These are phyloP conservation scores for Jaminaea rosea DNA, from an alignment of 1,284 basidiomycete species.

Conservation along the genomic window DNA sequence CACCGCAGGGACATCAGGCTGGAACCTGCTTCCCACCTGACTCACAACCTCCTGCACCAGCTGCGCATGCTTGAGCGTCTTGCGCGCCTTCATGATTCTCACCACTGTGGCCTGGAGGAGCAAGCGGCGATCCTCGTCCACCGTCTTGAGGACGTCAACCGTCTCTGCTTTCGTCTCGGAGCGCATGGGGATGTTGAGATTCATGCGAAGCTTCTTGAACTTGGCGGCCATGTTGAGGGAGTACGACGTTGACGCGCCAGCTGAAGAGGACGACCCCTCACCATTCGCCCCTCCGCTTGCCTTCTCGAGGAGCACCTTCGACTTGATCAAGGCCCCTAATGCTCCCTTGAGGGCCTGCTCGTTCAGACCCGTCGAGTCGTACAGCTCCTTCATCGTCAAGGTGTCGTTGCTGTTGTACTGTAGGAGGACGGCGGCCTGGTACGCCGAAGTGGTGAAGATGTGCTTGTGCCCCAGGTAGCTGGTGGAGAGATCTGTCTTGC, in stretches of 20 bases:
- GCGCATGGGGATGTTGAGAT: constrained; percentile 87
- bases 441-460: constrained; percentile 87
- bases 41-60: constrained; percentile 89
- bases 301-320: constrained; percentile 81
- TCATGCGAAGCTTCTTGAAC: constrained; percentile 76
- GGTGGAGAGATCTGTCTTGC: constrained; percentile 87
- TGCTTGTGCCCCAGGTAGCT: constrained; percentile 90
- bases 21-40: constrained; percentile 78
- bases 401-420: constrained; percentile 85
- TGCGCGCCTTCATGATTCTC: constrained; percentile 90
- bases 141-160: constrained; percentile 81
- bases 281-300: background rate
- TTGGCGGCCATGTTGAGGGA: constrained; percentile 50
- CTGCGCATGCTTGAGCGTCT: constrained; percentile 91
- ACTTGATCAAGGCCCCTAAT: constrained; percentile 72
- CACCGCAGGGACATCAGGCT: constrained; percentile 82
- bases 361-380: constrained; percentile 70
- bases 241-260: constrained; percentile 1
- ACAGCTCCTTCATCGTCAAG: constrained; percentile 69
- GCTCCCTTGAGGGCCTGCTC: constrained; percentile 79
- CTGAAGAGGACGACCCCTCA: background rate
- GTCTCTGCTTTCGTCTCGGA: constrained; percentile 87
- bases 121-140: constrained; percentile 95
- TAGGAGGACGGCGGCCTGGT: constrained; percentile 86
- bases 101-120: constrained; percentile 96